Evolutionary conservation across 176 grass and related monocot genomes (phyloP).

Genomic region (Carex cristatella): DNA sequence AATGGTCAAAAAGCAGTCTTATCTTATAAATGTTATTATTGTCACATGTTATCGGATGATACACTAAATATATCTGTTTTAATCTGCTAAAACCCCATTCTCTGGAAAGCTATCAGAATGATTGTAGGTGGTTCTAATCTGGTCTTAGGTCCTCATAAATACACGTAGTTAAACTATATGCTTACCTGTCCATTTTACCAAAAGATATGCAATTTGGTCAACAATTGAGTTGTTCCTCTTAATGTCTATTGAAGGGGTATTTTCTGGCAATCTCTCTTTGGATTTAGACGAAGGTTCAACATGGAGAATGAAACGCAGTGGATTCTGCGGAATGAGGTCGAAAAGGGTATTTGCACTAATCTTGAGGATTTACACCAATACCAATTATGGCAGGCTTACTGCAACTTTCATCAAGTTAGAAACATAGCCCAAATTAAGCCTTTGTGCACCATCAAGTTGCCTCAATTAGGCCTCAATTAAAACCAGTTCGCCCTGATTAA

Average conservation of each 20-base stretch:
- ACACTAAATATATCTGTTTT: not conserved
- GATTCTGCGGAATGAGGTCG: conserved; percentile 95
- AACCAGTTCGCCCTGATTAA: not conserved
- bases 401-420: not conserved
- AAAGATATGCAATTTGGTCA: conserved; percentile 1
- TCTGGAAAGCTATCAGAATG: not conserved
- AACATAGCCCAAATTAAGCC: not conserved
- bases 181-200: not conserved
- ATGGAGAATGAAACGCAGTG: conserved; percentile 79
- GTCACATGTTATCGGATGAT: not conserved
- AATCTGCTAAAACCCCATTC: not conserved
- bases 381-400: not conserved
- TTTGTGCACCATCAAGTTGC: not conserved
- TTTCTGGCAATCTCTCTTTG: conserved; percentile 82
- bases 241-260: conserved; percentile 45
- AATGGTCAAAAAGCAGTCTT: not conserved
- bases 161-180: not conserved
- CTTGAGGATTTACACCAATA: not conserved
- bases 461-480: not conserved
- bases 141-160: not conserved
- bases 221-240: not conserved
- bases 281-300: conserved; percentile 65
- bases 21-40: not conserved
- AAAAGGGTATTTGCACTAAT: conserved; percentile 57
- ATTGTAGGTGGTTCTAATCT: not conserved